Percentiles rank a stretch among this genome's conserved stretches.
These are phyloP conservation scores for Gillenia trifoliata DNA, from an alignment of 306 rosid species.

Conservation along the genomic window DNA sequence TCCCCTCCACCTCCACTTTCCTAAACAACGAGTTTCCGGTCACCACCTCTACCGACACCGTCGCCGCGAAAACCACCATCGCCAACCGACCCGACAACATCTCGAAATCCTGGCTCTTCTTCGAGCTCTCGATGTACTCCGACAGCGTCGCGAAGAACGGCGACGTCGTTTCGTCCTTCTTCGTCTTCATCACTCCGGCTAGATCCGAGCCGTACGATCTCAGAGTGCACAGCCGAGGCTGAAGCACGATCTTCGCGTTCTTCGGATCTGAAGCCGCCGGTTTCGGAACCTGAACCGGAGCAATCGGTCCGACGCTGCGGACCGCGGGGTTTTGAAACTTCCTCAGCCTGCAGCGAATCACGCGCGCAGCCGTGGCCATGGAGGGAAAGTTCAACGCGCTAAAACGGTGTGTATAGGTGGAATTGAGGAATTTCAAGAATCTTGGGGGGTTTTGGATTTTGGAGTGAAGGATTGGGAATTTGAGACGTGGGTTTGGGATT, in stretches of 20 bases:
- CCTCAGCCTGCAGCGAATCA: conserved; percentile 37
- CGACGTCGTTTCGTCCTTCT: conserved; percentile 41
- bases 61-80: conserved; percentile 90
- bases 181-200: conserved; percentile 33
- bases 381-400: neutral
- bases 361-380: conserved; percentile 48
- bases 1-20: conserved; percentile 67
- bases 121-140: conserved; percentile 75
- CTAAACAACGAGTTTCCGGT: conserved; percentile 80
- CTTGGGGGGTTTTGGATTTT: neutral
- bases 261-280: conserved; percentile 23
- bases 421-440: neutral
- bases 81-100: conserved; percentile 91
- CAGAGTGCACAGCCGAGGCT: conserved; percentile 79
- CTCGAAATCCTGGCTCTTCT: conserved; percentile 85
- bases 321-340: conserved; percentile 16
- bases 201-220: conserved; percentile 79
- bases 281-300: conserved; percentile 40
- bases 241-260: conserved; percentile 53
- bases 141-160: conserved; percentile 70
- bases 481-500: neutral
- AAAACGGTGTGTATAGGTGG: neutral
- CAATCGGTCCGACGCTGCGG: conserved; percentile 17
- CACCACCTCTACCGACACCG: conserved; percentile 58
- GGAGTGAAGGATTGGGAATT: neutral